Evolutionary conservation across 768 basidiomycete genomes (phyloP).

Genomic region (Solioccasus polychromus): DNA sequence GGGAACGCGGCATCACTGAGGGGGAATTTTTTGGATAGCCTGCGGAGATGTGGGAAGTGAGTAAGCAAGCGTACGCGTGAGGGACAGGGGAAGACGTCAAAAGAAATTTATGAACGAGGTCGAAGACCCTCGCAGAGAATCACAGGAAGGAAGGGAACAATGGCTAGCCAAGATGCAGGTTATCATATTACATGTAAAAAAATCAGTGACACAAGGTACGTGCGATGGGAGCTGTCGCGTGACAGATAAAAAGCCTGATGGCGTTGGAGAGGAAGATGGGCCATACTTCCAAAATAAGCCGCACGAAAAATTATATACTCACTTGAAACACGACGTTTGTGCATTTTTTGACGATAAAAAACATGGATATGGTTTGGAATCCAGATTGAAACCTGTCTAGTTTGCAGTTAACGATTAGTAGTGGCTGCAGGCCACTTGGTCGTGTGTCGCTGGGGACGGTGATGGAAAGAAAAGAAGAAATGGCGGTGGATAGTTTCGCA

Average conservation of each 20-base stretch:
- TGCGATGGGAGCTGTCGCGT: conserved; percentile 36
- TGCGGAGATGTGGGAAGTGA: conserved; percentile 23
- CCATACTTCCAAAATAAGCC: conserved; percentile 26
- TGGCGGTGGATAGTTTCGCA: conserved; percentile 17
- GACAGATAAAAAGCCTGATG: conserved; percentile 32
- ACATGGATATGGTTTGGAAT: conserved; percentile 34
- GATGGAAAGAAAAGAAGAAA: conserved; percentile 26
- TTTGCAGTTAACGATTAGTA: conserved; percentile 8
- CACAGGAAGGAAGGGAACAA: conserved; percentile 19
- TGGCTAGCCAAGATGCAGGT: conserved; percentile 12
- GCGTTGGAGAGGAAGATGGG: conserved; percentile 20
- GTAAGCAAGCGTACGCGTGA: conserved; percentile 23
- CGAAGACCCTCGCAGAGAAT: conserved; percentile 15
- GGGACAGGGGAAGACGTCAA: conserved; percentile 21
- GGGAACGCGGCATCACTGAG: conserved; percentile 66
- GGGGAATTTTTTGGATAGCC: conserved; percentile 49
- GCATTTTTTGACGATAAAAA: conserved; percentile 35
- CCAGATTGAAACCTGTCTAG: conserved; percentile 34
- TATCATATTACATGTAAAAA: conserved; percentile 39
- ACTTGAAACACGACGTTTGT: conserved; percentile 36
- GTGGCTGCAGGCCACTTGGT: conserved; percentile 31
- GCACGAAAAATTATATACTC: conserved; percentile 19
- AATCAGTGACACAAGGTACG: conserved; percentile 30
- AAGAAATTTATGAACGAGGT: conserved; percentile 24
- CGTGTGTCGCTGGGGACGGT: conserved; percentile 31